These are phyloP conservation scores for Colletotrichum navitas DNA, from an alignment of 2,329 filamentous ascomycete species.

Conservation along the genomic window DNA sequence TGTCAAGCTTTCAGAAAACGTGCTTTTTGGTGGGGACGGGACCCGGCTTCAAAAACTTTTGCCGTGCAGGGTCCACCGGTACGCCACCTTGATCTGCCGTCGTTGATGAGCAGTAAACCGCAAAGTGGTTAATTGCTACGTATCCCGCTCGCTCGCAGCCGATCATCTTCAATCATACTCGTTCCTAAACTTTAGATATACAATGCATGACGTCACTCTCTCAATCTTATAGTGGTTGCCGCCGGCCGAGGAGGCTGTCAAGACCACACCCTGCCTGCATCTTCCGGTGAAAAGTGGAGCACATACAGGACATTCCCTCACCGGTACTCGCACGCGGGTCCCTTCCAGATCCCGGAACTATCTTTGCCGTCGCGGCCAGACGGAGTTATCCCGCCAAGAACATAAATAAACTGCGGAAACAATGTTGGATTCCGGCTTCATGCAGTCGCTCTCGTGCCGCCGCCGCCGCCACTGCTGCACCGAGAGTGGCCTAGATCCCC, in stretches of 20 bases:
- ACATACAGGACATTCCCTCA: background rate
- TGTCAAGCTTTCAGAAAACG: conserved; percentile 37
- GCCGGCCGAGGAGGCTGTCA: background rate
- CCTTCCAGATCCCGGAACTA: background rate
- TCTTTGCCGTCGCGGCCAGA: conserved; percentile 11
- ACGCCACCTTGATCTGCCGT: conserved; percentile 28
- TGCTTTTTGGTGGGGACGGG: conserved; percentile 23
- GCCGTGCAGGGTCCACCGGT: conserved; percentile 19
- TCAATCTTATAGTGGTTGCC: background rate
- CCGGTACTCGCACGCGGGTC: background rate
- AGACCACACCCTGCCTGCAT: background rate
- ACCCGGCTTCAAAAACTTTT: conserved; percentile 2
- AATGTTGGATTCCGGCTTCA: background rate
- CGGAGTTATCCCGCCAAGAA: conserved; percentile 26
- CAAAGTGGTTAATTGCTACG: no score
- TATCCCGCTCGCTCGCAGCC: no score
- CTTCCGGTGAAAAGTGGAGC: background rate
- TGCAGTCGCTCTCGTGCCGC: conserved; percentile 3
- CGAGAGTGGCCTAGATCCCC: background rate
- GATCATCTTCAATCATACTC: no score
- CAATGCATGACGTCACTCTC: background rate
- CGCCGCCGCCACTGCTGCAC: background rate
- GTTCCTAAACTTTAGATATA: no score
- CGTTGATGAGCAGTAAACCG: background rate
- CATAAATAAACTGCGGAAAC: background rate